Percentiles rank a stretch among this genome's conserved stretches.
Conservation (phyloP, 179 eudicot genomes). For the Gypsophila paniculata region DNA sequence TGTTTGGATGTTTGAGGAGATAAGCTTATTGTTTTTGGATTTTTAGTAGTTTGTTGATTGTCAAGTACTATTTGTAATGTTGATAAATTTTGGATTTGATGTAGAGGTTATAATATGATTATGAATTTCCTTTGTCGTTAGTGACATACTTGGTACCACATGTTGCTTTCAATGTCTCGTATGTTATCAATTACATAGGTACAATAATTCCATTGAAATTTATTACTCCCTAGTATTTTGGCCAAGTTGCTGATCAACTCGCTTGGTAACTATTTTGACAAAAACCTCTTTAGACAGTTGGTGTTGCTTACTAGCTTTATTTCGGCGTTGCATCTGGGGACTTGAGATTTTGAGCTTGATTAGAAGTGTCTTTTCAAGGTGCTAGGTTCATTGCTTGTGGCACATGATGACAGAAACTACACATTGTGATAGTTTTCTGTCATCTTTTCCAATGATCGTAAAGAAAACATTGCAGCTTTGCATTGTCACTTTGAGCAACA, state of each 20-base stretch:
- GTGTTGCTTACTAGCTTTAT: not conserved
- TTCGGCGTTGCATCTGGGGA: not conserved
- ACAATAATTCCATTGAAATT: not conserved
- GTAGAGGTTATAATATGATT: not conserved
- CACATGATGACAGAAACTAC: not conserved
- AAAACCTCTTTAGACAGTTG: not conserved
- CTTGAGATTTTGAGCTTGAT: not conserved
- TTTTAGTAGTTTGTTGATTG: not conserved
- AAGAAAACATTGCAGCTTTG: not conserved
- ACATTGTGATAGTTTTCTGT: not conserved
- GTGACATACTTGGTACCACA: too few species aligned
- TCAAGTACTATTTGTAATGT: not conserved
- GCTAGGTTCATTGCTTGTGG: not conserved
- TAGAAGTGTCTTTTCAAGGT: not conserved
- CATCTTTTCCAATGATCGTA: not conserved
- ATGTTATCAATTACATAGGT: not conserved
- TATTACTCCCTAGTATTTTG: not conserved
- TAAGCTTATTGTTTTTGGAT: not conserved
- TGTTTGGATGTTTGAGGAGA: constrained; percentile 2
- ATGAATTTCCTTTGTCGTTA: not conserved
- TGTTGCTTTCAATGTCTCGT: not conserved
- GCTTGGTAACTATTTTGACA: not conserved
- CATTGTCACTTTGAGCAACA: not conserved
- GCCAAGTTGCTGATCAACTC: not conserved
- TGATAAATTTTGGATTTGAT: not conserved